These are phyloP conservation scores for Paecilomyces formosus DNA, from an alignment of 2,329 filamentous ascomycete genomes.

Conservation along the genomic window DNA sequence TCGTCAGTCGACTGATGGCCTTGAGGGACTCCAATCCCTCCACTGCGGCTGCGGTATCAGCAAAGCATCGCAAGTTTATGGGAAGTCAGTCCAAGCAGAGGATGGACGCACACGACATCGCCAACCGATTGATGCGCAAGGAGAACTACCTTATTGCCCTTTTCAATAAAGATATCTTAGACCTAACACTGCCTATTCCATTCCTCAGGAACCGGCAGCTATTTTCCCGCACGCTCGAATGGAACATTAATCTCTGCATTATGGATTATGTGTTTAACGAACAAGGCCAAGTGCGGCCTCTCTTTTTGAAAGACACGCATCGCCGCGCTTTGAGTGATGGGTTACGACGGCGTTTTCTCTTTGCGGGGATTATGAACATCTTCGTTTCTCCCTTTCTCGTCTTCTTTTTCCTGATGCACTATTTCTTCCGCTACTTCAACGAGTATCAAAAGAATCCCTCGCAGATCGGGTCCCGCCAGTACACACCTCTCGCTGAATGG, in stretches of 20 bases:
- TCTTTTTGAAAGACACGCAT: conserved; percentile 78
- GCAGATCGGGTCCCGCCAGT: conserved; percentile 77
- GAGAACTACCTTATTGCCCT: conserved; percentile 96
- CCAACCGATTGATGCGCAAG: conserved; percentile 90
- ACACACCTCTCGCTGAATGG: conserved; percentile 92
- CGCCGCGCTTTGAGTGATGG: conserved; percentile 71
- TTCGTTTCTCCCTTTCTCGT: conserved; percentile 80
- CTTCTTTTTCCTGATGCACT: conserved; percentile 77
- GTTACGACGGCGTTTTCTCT: conserved; percentile 68
- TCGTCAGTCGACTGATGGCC: conserved; percentile 77
- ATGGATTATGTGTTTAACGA: conserved; percentile 92
- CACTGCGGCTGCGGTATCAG: conserved; percentile 59
- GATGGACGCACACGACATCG: conserved; percentile 93
- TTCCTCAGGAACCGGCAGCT: conserved; percentile 72
- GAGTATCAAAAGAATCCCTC: conserved; percentile 94
- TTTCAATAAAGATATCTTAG: conserved; percentile 92
- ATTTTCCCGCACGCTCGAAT: conserved; percentile 83
- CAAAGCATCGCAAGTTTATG: conserved; percentile 54
- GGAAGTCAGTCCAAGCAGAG: conserved; percentile 87
- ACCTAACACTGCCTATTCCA: conserved; percentile 78
- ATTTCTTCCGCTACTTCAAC: conserved; percentile 93
- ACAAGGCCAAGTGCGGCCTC: conserved; percentile 74
- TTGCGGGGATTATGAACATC: conserved; percentile 79
- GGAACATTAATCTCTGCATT: conserved; percentile 84
- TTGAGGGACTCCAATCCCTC: conserved; percentile 80